Evolutionary conservation across 2,329 filamentous ascomycete species (phyloP), one percentile per base, ranked within the genome.

Genomic region (Furcasterigmium sp.): DNA sequence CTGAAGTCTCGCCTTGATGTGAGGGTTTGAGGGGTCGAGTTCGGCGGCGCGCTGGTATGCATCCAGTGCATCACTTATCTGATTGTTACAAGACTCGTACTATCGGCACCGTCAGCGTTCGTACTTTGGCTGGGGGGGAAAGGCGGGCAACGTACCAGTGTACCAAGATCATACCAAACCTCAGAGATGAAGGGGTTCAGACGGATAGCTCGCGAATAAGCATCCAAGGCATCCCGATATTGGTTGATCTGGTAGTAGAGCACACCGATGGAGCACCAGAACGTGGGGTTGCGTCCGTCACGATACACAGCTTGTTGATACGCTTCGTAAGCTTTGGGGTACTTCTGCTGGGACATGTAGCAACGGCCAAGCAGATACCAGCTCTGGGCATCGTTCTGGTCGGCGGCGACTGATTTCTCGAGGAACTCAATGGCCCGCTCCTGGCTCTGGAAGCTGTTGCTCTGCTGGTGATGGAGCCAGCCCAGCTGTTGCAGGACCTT

Each of bases 171-270:
- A 65, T 97, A 98, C 93, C 93, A 98, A 41, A 98, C 93, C 65
- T 98, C 93, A 2, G 91, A 96, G 51, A 98, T 97, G 72, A 95
- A 96, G 5, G 93, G 93, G 62, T 97, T 98, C 56, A 98, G 69
- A 44, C 93, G 85, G 56, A 97, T 98, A 37, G 93, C 93, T 47
- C 93, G 87, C 48, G 91, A 96, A 67, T 97, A 98, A 30, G 93
- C 93, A 70, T 98, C 93, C 42, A 98, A 78, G 3, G 93, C 93
- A 72, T 98, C 93, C 46, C 93, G 84, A 68, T 98, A 98, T 70
- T 98, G 93, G 67, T 97, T 98, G 72, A 98, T 98, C 68, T 97
- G 93, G 69, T 97, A 98, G 65, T 98, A 98, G 46, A 98, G 77
- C 14, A 98, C 93, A 62, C 93, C 93, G 60, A 98, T 98, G 9